Evolutionary conservation across 2,329 filamentous ascomycete species (phyloP).

Genomic region (Fusarium scirpi): DNA sequence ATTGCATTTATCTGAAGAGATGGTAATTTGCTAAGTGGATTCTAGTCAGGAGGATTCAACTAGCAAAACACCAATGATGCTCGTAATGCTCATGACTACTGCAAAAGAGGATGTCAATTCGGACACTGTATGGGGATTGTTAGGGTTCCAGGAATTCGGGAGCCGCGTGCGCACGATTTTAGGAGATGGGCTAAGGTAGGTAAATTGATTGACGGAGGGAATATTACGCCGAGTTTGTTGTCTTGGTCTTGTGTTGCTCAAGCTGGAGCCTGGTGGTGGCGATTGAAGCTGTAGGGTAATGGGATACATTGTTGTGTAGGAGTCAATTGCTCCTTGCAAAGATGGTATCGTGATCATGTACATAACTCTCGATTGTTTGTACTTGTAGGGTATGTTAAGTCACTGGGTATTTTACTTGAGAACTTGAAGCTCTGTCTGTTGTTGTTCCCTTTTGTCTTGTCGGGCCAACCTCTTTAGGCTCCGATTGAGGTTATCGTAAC

Average conservation of each 20-base stretch:
- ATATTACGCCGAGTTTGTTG: not conserved
- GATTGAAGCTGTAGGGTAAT: not conserved
- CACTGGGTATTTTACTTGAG: fast-evolving
- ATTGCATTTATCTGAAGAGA: not conserved
- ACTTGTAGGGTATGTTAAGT: not conserved
- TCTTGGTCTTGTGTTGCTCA: not conserved
- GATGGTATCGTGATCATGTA: too few relatives aligned
- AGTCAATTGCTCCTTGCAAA: not conserved
- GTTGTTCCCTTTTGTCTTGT: too few relatives aligned
- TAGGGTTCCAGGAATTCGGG: too few relatives aligned
- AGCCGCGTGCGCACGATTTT: too few relatives aligned
- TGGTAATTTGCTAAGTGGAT: not conserved
- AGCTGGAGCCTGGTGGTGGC: not conserved
- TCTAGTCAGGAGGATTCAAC: fast-evolving
- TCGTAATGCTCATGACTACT: not conserved
- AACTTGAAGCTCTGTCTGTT: not conserved
- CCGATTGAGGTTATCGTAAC: too few relatives aligned
- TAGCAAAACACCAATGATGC: not conserved
- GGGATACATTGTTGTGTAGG: not conserved
- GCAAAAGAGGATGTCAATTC: too few relatives aligned
- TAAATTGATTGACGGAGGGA: not conserved
- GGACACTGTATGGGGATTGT: not conserved
- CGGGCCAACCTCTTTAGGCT: too few relatives aligned
- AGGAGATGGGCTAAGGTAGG: not conserved
- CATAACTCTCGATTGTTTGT: too few relatives aligned